Evolutionary conservation across 352 stramenopile genomes (phyloP).

Genomic region (Globisporangium iwayamae): DNA sequence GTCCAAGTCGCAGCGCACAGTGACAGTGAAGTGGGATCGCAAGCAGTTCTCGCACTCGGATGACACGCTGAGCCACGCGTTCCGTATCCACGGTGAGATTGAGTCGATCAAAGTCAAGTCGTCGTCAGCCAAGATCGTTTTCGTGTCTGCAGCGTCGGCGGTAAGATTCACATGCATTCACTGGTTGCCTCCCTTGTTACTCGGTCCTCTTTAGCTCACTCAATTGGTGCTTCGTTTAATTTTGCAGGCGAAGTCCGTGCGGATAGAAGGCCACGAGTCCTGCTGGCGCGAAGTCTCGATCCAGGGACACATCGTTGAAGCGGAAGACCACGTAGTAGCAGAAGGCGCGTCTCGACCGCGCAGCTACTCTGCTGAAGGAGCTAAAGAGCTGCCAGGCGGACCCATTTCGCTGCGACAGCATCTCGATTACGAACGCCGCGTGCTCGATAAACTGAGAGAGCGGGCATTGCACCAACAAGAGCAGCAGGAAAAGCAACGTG

Average conservation of each 20-base stretch:
- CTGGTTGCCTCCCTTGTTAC: neutral
- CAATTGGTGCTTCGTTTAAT: neutral
- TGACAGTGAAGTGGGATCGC: constrained; percentile 79
- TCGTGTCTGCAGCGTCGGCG: constrained; percentile 40
- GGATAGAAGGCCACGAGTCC: constrained; percentile 64
- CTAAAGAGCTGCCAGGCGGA: constrained; percentile 28
- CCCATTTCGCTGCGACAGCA: constrained; percentile 53
- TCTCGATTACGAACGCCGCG: constrained; percentile 46
- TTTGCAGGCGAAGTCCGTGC: constrained; percentile 48
- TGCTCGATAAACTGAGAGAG: constrained; percentile 47
- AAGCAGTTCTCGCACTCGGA: constrained; percentile 69
- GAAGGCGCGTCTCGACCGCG: constrained; percentile 11
- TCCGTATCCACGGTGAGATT: constrained; percentile 66
- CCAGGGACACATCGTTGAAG: constrained; percentile 69
- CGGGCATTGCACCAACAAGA: constrained; percentile 33
- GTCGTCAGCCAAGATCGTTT: constrained; percentile 64
- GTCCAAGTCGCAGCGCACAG: constrained; percentile 62
- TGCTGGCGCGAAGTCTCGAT: constrained; percentile 72
- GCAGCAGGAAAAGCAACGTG: constrained; percentile 18
- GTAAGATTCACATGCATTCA: constrained; percentile 12
- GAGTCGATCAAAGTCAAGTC: constrained; percentile 68
- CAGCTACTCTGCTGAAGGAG: constrained; percentile 12
- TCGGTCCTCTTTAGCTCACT: neutral
- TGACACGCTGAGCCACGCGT: constrained; percentile 53
- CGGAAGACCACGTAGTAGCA: constrained; percentile 29